Conservation (phyloP, 345 rosid species). For the Excoecaria cochinchinensis region DNA sequence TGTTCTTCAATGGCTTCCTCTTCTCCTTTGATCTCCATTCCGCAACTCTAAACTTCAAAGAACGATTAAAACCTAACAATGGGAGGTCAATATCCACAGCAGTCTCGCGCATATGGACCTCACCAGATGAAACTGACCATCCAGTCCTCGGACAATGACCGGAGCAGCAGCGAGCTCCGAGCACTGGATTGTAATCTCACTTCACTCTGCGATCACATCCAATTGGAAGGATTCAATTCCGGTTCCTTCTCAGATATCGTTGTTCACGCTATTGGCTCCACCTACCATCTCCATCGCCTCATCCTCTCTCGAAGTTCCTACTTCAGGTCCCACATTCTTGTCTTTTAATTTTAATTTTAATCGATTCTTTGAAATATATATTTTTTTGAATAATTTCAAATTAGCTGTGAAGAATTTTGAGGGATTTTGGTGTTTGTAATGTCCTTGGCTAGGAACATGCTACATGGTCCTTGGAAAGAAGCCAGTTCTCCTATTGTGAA, state of each 20-base stretch:
- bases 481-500: constrained; percentile 70
- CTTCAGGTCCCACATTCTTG: constrained; percentile 56
- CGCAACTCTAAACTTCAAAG: background rate
- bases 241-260: constrained; percentile 89
- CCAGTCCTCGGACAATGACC: constrained; percentile 60
- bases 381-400: background rate
- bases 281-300: constrained; percentile 85
- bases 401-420: background rate
- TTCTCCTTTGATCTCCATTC: background rate
- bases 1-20: constrained; percentile 4
- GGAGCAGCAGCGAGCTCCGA: constrained; percentile 65
- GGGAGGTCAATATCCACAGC: constrained; percentile 21
- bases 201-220: constrained; percentile 92
- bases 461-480: constrained; percentile 97
- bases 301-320: constrained; percentile 91
- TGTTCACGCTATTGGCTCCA: constrained; percentile 82
- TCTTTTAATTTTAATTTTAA: background rate
- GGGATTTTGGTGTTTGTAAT: background rate
- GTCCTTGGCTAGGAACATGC: constrained; percentile 63
- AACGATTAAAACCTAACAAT: constrained; percentile 12
- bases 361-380: background rate
- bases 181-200: constrained; percentile 79
- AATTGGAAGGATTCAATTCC: constrained; percentile 73
- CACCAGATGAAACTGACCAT: constrained; percentile 42
- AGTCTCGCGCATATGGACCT: constrained; percentile 39